Conservation (phyloP, 73 alveolate species). For the Stentor roeselii region DNA sequence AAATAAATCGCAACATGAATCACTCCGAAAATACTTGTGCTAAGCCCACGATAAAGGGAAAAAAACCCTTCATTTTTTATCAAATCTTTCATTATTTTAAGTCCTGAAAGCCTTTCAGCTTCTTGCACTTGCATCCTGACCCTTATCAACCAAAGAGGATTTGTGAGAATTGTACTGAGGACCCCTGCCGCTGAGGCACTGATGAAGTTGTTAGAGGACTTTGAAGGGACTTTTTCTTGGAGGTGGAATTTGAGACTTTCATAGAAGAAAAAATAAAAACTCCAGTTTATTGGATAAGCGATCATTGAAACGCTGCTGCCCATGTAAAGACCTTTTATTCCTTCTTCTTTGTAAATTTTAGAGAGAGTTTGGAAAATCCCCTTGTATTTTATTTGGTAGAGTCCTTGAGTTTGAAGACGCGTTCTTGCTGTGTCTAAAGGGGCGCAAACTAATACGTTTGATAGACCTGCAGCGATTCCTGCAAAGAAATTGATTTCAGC, state of each 20-base stretch:
- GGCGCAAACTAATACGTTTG: conserved; percentile 2
- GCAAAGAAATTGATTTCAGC: neutral
- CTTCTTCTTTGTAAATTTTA: neutral
- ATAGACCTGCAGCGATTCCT: neutral
- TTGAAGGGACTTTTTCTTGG: neutral
- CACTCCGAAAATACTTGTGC: conserved; percentile 47
- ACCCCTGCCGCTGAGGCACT: conserved; percentile 45
- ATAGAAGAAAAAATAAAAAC: conserved; percentile 6
- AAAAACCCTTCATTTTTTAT: conserved; percentile 40
- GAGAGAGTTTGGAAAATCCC: neutral
- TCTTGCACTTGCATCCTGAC: conserved; percentile 53
- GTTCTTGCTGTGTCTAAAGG: conserved; percentile 26
- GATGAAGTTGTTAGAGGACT: conserved; percentile 12
- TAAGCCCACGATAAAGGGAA: conserved; percentile 46
- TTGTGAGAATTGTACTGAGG: conserved; percentile 39
- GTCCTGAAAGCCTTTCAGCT: conserved; percentile 14
- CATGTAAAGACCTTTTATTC: neutral
- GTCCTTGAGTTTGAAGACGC: conserved; percentile 16
- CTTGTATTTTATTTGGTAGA: neutral
- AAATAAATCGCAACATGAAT: conserved; percentile 46
- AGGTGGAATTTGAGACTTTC: neutral
- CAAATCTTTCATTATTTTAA: conserved; percentile 28
- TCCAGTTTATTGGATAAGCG: conserved; percentile 9
- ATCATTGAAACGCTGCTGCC: neutral
- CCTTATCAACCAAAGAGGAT: conserved; percentile 66